Base-by-base conservation (phyloP, 352 stramenopile species). In the Pythium phragmiticola region DNA sequence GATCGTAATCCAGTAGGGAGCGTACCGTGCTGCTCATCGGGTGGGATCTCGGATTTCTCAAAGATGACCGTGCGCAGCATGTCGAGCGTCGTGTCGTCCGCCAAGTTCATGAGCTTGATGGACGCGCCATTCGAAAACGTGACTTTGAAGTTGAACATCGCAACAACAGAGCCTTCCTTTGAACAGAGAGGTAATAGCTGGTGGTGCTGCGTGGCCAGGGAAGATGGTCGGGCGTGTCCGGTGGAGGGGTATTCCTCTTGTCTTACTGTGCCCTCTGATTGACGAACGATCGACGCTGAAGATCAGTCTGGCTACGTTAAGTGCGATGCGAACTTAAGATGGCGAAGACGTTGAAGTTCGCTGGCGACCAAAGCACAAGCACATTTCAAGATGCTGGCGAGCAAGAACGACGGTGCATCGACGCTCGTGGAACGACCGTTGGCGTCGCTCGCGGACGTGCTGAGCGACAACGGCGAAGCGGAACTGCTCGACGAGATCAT, bases 41-140 rank as follows among this genome's bases (percentile, higher is more conserved):
- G 77, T 16, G 63, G 51, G 49, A 94, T 84, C 13, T 72, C 75
- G 4, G 77, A 79, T 52, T 89, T 87, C 46, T 86, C 72, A 21
- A 75, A 78, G 26, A 94, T 67, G 34, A 77, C 64, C 21, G 63
- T 58, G 46, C 73, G 80, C 55, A 92, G 49, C 21, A 69, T 79
- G 50, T 88, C 78, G 37, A 92, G 67, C 28, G 83, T 90, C 55
- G 76, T 75, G 57, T 84, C 71, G 49, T 87, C 79, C 13, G 80
- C 62, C 36, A 92, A 58, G 7, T 74, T 74, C 60, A 88, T 77
- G 23, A 92, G 79, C 58, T 86, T 87, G 62, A 87, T 78, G n/a
- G 83, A 89, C 50, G 79, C 75, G 53, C 83, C 83, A 66, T 89
- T 72, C 11, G 83, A 74, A 69, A 89, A 92, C 46, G 79, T 89